Conservation (phyloP, 129 eudicot genomes). For the Chrysanthemum seticuspe region DNA sequence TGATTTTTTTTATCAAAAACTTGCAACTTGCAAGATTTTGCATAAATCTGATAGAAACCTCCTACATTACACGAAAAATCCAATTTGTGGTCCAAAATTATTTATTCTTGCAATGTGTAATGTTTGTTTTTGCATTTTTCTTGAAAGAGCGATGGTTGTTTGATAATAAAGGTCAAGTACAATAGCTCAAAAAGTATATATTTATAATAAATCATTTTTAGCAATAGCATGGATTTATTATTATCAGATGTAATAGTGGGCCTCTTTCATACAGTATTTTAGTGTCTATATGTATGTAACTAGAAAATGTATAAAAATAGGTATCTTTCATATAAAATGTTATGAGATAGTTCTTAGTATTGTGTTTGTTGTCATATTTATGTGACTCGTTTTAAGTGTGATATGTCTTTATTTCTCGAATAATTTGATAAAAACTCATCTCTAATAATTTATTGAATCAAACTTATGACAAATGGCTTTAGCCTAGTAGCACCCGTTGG, state of each 20-base stretch:
- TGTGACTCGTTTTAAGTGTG: neutral
- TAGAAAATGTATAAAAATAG: neutral
- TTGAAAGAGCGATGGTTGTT: neutral
- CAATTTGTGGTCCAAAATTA: neutral
- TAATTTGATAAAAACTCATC: no score
- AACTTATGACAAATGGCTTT: no score
- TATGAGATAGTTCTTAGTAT: neutral
- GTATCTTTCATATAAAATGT: neutral
- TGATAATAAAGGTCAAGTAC: neutral
- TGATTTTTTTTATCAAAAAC: conserved; percentile 1
- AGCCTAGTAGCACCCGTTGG: no score
- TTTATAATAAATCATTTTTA: neutral
- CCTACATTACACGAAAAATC: neutral
- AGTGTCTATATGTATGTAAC: conserved; percentile 9
- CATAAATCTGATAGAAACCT: neutral
- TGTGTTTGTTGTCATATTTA: neutral
- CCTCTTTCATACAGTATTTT: neutral
- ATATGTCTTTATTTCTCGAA: no score
- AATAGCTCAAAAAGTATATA: conserved; percentile 7
- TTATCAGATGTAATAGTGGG: conserved; percentile 9
- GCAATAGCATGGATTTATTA: conserved; percentile 21
- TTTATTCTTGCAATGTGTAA: conserved; percentile 21
- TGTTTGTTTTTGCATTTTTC: neutral
- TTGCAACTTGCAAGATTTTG: neutral
- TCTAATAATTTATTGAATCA: no score